A percentile compares a stretch with the other conserved stretches of the same genome.
These are phyloP conservation scores for Globisporangium yorkense DNA, from an alignment of 352 stramenopile genomes.

Conservation along the genomic window DNA sequence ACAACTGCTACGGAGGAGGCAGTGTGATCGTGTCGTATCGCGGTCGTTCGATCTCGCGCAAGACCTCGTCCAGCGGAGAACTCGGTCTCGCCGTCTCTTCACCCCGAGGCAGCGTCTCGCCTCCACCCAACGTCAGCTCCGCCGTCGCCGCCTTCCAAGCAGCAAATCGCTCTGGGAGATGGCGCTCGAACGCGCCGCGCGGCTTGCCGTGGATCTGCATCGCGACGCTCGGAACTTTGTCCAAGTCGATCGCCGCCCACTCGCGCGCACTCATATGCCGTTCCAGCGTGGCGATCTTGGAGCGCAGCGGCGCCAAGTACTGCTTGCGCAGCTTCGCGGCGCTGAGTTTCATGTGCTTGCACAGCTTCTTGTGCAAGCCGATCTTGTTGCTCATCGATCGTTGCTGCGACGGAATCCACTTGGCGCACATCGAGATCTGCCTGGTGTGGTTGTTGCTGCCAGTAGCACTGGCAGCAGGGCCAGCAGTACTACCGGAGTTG, in stretches of 20 bases:
- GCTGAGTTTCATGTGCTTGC: conserved; percentile 32
- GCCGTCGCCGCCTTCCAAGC: conserved; percentile 22
- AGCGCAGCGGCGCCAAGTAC: conserved; percentile 36
- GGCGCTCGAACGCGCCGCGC: conserved; percentile 25
- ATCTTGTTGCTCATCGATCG: conserved; percentile 33
- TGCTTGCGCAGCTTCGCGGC: conserved; percentile 30
- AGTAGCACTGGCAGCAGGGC: neutral
- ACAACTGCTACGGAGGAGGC: neutral
- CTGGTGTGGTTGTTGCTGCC: no score
- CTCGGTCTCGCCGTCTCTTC: conserved; percentile 21
- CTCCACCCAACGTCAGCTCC: neutral
- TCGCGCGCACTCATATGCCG: conserved; percentile 33
- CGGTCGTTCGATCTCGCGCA: conserved; percentile 11
- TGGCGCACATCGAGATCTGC: conserved; percentile 38
- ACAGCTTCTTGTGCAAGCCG: conserved; percentile 37
- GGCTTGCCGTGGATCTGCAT: conserved; percentile 40
- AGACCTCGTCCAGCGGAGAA: conserved; percentile 1
- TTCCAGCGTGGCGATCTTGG: conserved; percentile 29
- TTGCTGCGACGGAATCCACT: conserved; percentile 48
- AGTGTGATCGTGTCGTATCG: conserved; percentile 37
- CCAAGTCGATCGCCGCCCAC: conserved; percentile 35
- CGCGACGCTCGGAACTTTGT: conserved; percentile 29
- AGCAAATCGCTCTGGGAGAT: conserved; percentile 25
- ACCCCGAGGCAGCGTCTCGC: conserved; percentile 8
- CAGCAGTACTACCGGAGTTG: neutral